A percentile compares a stretch with the other conserved stretches of the same genome.
Conservation (phyloP, 257 asterid genomes). For the Fraxinus pennsylvanica region DNA sequence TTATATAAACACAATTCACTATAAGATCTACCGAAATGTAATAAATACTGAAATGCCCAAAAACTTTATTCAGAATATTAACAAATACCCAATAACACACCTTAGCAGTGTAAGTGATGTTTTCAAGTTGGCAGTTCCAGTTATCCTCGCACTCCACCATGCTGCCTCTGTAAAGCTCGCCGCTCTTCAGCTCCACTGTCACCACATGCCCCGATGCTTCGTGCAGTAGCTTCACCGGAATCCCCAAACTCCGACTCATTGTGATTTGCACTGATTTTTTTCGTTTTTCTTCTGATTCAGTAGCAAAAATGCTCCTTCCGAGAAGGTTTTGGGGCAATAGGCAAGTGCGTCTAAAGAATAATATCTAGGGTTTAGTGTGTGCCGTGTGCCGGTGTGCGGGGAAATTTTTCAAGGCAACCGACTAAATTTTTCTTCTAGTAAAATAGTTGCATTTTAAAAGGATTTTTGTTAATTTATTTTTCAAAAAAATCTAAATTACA, state of each 20-base stretch:
- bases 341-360: background rate
- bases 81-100: conserved; percentile 11
- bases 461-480: too few relatives aligned
- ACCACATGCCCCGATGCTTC: conserved; percentile 95
- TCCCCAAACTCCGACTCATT: conserved; percentile 92
- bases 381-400: background rate
- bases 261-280: background rate
- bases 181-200: conserved; percentile 89
- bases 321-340: background rate
- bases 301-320: background rate
- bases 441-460: too few relatives aligned
- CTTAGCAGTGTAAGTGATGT: conserved; percentile 53
- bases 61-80: background rate
- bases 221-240: conserved; percentile 97
- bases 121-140: conserved; percentile 62
- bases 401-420: background rate
- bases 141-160: conserved; percentile 72
- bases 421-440: too few relatives aligned
- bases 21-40: conserved; percentile 20
- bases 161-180: conserved; percentile 91
- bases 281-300: background rate
- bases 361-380: background rate
- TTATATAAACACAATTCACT: background rate
- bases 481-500: too few relatives aligned
- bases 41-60: background rate